Evolutionary conservation across 352 stramenopile genomes (phyloP).

Genomic region (Phytopythium montanum): DNA sequence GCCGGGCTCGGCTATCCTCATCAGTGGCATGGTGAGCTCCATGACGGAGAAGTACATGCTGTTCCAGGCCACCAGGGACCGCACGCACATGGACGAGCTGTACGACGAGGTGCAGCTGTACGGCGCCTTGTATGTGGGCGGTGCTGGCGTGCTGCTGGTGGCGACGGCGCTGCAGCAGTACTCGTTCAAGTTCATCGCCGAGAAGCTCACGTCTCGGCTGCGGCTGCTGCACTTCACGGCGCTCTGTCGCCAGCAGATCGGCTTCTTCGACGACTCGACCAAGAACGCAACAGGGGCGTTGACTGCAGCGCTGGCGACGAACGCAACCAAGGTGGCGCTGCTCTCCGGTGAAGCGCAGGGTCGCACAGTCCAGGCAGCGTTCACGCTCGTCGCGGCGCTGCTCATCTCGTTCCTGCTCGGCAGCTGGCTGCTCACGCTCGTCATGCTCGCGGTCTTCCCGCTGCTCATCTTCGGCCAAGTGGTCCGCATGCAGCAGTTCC

Average conservation of each 20-base stretch:
- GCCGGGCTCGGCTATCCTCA: slow-evolving; percentile 20
- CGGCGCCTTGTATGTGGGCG: slow-evolving; percentile 22
- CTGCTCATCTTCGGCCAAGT: slow-evolving; percentile 43
- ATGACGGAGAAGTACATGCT: slow-evolving; percentile 27
- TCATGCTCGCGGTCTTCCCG: slow-evolving; percentile 55
- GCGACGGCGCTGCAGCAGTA: slow-evolving; percentile 19
- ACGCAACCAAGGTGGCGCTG: slow-evolving; percentile 35
- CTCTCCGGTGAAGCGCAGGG: slow-evolving; percentile 40
- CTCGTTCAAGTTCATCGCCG: slow-evolving; percentile 35
- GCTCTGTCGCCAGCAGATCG: slow-evolving; percentile 42
- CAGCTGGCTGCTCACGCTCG: slow-evolving; percentile 52
- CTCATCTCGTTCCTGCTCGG: slow-evolving; percentile 41
- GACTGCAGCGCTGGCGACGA: slow-evolving; percentile 54
- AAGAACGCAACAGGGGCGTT: slow-evolving; percentile 66
- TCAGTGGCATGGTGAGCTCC: slow-evolving; percentile 18
- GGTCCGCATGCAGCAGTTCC: slow-evolving; percentile 15
- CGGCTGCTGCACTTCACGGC: slow-evolving; percentile 33
- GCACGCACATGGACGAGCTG: slow-evolving; percentile 15
- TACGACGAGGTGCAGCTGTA: slow-evolving; percentile 21
- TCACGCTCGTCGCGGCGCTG: slow-evolving; percentile 35
- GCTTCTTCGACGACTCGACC: slow-evolving; percentile 60
- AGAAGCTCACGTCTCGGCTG: slow-evolving; percentile 38
- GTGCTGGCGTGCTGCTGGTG: slow-evolving; percentile 15
- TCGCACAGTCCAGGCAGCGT: slow-evolving; percentile 38
- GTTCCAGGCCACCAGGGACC: slow-evolving; percentile 18